phyloP scores from a whole-genome alignment of 805 yeast genomes.

The Candida cerambycidarum region DNA sequence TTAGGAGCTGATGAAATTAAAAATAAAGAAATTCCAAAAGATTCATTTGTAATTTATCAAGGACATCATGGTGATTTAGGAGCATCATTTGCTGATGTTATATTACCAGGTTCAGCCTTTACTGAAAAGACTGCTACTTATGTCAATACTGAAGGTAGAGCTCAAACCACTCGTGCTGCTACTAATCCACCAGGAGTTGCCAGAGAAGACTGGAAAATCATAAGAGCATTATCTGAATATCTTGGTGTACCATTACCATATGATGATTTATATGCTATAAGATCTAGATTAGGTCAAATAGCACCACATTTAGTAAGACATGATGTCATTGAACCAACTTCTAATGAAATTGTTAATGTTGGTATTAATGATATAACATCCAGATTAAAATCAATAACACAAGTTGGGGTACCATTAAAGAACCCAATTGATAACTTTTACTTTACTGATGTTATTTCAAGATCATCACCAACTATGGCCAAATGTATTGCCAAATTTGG shows the following conservation, averaged over 20 bases:
- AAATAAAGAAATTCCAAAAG: conserved; percentile 69
- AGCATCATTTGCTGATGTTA: conserved; percentile 84
- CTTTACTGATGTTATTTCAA: conserved; percentile 83
- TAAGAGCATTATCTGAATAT: conserved; percentile 81
- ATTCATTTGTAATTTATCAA: conserved; percentile 85
- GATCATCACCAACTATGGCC: conserved; percentile 90
- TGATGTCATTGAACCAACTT: conserved; percentile 70
- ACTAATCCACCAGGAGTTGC: conserved; percentile 86
- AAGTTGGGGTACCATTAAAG: conserved; percentile 49
- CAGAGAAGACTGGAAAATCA: conserved; percentile 88
- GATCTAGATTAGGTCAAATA: conserved; percentile 68
- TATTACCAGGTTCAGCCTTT: conserved; percentile 84
- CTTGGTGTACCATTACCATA: conserved; percentile 70
- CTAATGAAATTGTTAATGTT: conserved; percentile 53
- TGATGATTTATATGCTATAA: conserved; percentile 66
- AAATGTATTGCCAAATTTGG: conserved; percentile 75
- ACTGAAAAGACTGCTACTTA: conserved; percentile 84
- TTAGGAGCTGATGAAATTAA: conserved; percentile 82
- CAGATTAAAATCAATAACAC: conserved; percentile 40
- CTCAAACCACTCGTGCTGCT: conserved; percentile 83
- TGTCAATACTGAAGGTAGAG: conserved; percentile 89
- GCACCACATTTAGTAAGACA: conserved; percentile 81
- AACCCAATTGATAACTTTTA: conserved; percentile 81
- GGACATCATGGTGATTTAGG: conserved; percentile 93
- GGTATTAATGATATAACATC: conserved; percentile 50